Base-by-base conservation (phyloP, 2,329 filamentous ascomycete genomes). In the Ophiostoma himal-ulmi region DNA sequence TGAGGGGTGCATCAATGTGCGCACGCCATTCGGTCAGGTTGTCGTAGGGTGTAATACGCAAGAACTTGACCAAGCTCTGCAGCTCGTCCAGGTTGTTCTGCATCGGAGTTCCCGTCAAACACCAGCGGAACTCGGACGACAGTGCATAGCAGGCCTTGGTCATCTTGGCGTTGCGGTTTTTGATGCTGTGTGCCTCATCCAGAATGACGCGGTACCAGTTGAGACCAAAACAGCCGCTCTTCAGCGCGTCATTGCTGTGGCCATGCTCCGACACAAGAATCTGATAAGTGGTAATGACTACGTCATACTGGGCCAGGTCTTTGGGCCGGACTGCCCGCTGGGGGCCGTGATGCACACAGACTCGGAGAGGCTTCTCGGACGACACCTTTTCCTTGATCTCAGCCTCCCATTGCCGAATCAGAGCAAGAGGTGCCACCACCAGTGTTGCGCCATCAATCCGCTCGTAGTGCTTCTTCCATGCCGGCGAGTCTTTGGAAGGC, bases 61-160 rank as follows among this genome's bases (percentile, higher is more conserved):
- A 84, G 79, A 99, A 99, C 73, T 90, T 92, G 78, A 99, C 92
- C 69, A 99, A 82, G 74, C 93, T 96, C 77, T 99, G 95, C 68
- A 99, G 82, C 79, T 99, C 95, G 74, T 99, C 95, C 6, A 99
- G 86, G 76, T 97, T 98, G 80, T 99, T 99, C 78, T 99, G 95
- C 90, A 99, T 93, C 0, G 95, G 95, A 1, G 95, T 99, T 69
- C 95, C 95, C 0, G 94, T 97, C 73, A 99, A 81, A 77, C 95
- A 98, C 95, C 95, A 99, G 72, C 95, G 86, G 76, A 97, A 98
- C 78, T 95, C 91, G 26, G 92, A 89, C 39, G 90, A 84, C 41
- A 99, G 81, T 1, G 92, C 92, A 77, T 90, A 99, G 74, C 92
- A 95, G 1, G 95, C 94, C 78, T 97, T 93, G 1, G 94, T 97